Conservation (phyloP, 129 eudicot species). For the Chrysanthemum makinoi region DNA sequence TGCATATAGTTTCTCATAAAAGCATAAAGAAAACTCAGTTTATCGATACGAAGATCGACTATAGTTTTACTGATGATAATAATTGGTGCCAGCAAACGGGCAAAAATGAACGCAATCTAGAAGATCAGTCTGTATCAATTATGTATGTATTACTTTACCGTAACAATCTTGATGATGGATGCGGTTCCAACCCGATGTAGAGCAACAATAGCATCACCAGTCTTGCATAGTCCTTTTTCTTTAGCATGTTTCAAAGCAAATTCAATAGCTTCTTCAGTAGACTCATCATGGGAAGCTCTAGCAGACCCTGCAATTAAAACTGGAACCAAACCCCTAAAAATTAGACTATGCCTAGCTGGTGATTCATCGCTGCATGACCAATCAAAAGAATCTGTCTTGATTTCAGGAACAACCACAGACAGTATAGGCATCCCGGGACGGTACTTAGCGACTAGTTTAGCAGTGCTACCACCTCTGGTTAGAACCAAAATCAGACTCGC, state of each 20-base stretch:
- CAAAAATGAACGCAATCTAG: conserved; percentile 1
- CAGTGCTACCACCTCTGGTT: conserved; percentile 63
- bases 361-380: conserved; percentile 72
- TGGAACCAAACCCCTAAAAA: conserved; percentile 62
- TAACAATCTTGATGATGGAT: conserved; percentile 54
- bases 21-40: background rate
- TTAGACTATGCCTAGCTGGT: conserved; percentile 64
- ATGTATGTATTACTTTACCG: conserved; percentile 37
- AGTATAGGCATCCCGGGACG: conserved; percentile 59
- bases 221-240: conserved; percentile 46
- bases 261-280: conserved; percentile 59
- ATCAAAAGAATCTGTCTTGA: conserved; percentile 62
- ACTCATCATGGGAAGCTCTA: conserved; percentile 67
- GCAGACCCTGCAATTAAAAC: conserved; percentile 61
- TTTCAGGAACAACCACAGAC: conserved; percentile 65
- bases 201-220: conserved; percentile 53
- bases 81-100: conserved; percentile 18
- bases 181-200: conserved; percentile 57
- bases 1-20: conserved; percentile 9
- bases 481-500: conserved; percentile 48
- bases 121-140: background rate
- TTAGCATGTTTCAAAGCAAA: conserved; percentile 49
- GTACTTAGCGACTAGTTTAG: conserved; percentile 66
- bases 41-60: conserved; percentile 10
- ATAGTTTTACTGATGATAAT: conserved; percentile 14